Evolutionary conservation across 106 monocot species (phyloP).

Genomic region (Dioscorea dumetorum): DNA sequence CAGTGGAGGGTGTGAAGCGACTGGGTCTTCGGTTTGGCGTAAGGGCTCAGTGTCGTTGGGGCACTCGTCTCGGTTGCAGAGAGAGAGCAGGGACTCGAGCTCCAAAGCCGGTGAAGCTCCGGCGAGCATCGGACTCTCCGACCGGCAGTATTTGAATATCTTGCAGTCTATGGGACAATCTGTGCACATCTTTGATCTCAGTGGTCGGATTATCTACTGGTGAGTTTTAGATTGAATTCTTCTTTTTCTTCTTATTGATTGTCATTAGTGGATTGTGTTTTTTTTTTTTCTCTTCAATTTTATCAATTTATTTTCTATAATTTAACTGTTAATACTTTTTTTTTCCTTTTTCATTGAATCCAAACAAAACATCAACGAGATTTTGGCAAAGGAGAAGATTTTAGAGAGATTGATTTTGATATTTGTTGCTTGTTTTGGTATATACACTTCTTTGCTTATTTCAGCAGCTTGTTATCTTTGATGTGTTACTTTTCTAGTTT

Average conservation of each 20-base stretch:
- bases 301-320: too few relatives aligned
- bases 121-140: conserved; percentile 31
- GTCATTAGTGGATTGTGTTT: neutral
- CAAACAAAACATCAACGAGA: too few relatives aligned
- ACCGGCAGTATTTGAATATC: conserved; percentile 49
- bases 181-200: conserved; percentile 63
- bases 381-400: too few relatives aligned
- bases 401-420: too few relatives aligned
- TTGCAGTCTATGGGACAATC: conserved; percentile 76
- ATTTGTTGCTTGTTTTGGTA: too few relatives aligned
- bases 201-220: conserved; percentile 67
- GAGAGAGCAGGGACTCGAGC: conserved; percentile 30
- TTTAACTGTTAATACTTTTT: too few relatives aligned
- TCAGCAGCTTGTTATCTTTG: too few relatives aligned
- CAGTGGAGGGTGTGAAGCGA: conserved; percentile 11
- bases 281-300: neutral
- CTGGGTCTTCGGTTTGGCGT: conserved; percentile 10
- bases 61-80: conserved; percentile 43
- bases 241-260: neutral
- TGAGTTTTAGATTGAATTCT: conserved; percentile 4
- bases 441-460: too few relatives aligned
- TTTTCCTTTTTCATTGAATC: too few relatives aligned
- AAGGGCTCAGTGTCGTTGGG: conserved; percentile 38
- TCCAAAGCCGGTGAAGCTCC: neutral
- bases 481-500: too few relatives aligned